Percentiles rank a stretch among this genome's conserved stretches.
Evolutionary conservation across 345 rosid species (phyloP).

Genomic region (Xanthoceras sorbifolium): DNA sequence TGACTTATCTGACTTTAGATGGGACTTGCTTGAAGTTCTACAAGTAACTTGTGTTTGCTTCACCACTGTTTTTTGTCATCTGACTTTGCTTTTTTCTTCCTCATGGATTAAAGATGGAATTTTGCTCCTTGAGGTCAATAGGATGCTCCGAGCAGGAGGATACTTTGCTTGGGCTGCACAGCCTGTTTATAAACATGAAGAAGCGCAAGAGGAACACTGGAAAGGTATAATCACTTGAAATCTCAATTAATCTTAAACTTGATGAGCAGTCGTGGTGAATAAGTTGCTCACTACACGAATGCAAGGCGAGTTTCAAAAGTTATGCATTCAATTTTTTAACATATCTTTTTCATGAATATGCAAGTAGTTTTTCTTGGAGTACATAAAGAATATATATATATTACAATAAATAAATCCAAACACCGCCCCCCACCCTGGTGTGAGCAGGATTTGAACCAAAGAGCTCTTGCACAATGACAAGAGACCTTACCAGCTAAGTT

Average conservation of each 20-base stretch:
- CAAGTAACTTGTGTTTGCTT: not conserved
- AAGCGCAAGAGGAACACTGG: constrained; percentile 85
- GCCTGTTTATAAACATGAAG: constrained; percentile 95
- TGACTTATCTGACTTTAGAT: not conserved
- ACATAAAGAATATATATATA: too few relatives aligned
- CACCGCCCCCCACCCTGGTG: too few relatives aligned
- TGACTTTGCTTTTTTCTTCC: constrained; percentile 21
- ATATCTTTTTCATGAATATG: not conserved
- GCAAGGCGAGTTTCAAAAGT: constrained; percentile 9
- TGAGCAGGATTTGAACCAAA: too few relatives aligned
- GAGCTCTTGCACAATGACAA: too few relatives aligned
- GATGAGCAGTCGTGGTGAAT: not conserved
- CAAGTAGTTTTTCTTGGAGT: not conserved
- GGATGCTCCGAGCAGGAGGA: constrained; percentile 95
- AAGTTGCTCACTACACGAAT: constrained; percentile 5
- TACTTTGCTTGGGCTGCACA: constrained; percentile 99
- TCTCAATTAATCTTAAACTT: constrained; percentile 6
- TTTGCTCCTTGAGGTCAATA: constrained; percentile 90
- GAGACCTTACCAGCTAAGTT: too few relatives aligned
- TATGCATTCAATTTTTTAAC: not conserved
- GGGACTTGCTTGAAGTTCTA: not conserved
- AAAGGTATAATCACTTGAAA: constrained; percentile 54
- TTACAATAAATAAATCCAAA: too few relatives aligned
- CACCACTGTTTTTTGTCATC: constrained; percentile 5
- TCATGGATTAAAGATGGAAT: constrained; percentile 74